A percentile compares a stretch with the other conserved stretches of the same genome.
phyloP scores from a whole-genome alignment of 1,284 basidiomycete species.

The Rhodotorula sp. region DNA sequence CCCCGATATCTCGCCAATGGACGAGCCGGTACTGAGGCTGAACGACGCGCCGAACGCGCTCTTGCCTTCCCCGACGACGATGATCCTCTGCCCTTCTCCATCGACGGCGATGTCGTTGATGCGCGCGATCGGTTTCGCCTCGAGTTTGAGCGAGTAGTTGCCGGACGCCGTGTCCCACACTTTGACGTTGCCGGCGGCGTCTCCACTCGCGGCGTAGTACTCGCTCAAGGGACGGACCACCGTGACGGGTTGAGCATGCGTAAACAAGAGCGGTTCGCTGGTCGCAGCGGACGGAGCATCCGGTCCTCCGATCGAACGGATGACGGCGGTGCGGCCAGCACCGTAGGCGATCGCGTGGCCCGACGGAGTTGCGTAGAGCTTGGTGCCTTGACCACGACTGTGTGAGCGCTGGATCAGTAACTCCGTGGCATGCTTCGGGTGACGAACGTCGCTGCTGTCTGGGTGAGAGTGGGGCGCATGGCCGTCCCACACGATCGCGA shows the following conservation, averaged over 20 bases:
- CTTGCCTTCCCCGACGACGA: constrained; percentile 87
- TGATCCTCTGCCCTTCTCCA: constrained; percentile 90
- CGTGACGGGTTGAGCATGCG: constrained; percentile 15
- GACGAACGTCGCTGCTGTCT: not conserved
- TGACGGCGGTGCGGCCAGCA: constrained; percentile 25
- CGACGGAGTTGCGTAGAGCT: constrained; percentile 31
- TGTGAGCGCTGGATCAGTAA: not conserved
- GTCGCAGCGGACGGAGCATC: not conserved
- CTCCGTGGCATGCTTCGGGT: not conserved
- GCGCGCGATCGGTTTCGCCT: constrained; percentile 73
- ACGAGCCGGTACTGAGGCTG: constrained; percentile 70
- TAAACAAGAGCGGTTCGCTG: constrained; percentile 9
- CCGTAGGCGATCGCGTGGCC: constrained; percentile 35
- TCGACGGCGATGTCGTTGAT: constrained; percentile 97
- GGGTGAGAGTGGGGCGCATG: not conserved
- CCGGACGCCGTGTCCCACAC: constrained; percentile 81
- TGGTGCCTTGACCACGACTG: constrained; percentile 34
- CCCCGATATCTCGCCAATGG: constrained; percentile 88
- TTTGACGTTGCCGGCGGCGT: constrained; percentile 61
- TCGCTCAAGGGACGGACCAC: constrained; percentile 28
- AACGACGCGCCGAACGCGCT: constrained; percentile 77
- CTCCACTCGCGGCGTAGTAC: constrained; percentile 67
- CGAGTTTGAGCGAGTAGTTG: constrained; percentile 79
- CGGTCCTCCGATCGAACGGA: constrained; percentile 16
- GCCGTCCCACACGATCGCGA: not conserved